Base-by-base conservation (phyloP, 805 yeast species). In the Metschnikowia anglica region DNA sequence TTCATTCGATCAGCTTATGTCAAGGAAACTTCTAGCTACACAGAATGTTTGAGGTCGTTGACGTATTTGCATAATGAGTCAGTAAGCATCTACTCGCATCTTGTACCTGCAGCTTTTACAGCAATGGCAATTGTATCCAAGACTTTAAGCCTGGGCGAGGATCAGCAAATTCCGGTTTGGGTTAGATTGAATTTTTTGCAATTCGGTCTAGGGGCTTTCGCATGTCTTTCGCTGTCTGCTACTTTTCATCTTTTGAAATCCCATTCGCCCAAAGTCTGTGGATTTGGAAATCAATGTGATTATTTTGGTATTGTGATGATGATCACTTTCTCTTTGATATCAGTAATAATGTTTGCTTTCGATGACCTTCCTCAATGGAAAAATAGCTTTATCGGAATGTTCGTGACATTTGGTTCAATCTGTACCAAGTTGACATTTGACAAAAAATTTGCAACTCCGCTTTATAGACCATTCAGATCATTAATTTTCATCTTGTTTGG, bases 401-500 rank as follows among this genome's bases (percentile, higher is more conserved):
- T 85, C 8, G 35, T 76, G 3, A 33, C 56, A 0, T 68, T 88
- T 12, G 97, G 95, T 0, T 28, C 65, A 0, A 61, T 75, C 1
- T 88, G 96, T 53, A 74, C 84, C 0, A 56, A 73, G 0, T 70
- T 85, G 25, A 84, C 93, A 0, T 63, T 88, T 46, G 72, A 77
- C 42, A 81, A 83, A 4, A 73, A 70, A 46, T 89, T 90, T 58
- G 70, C 88, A n/a, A 63, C 83, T 4, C 76, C 84, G 4, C 73
- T 69, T 23, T 88, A 87, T 81, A 74, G 96, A 27, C 81, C 90
- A 1, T 76, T 77, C 43, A 69, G 97, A 40, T 91, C 97, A 0
- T 49, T 74, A 1, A 79, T 89, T 79, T 89, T 89, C 63, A 82
- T 89, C 7, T 53, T 75, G 2, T 89, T 90, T 65, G 97, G 97